Evolutionary conservation across 2,329 filamentous ascomycete species (phyloP).

Genomic region (Hypoxylon sp.): DNA sequence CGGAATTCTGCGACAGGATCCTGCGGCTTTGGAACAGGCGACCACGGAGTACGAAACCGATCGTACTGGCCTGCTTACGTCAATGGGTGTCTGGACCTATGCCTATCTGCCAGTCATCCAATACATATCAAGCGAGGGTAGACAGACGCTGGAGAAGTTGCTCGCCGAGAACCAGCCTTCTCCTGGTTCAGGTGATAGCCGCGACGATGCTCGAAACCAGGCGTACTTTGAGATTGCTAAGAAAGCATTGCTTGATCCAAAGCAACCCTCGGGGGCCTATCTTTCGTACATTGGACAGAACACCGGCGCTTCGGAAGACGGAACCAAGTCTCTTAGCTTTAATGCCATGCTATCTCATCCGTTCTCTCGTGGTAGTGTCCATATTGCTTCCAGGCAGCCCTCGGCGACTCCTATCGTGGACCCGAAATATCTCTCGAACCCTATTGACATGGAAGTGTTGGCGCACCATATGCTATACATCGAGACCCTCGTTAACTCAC

Average conservation of each 20-base stretch:
- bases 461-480: slow-evolving; percentile 23
- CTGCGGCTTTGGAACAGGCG: slow-evolving; percentile 9
- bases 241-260: slow-evolving; percentile 11
- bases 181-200: not conserved
- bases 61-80: slow-evolving; percentile 11
- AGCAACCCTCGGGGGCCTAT: slow-evolving; percentile 17
- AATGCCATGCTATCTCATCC: slow-evolving; percentile 26
- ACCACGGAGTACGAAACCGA: slow-evolving; percentile 7
- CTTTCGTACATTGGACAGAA: slow-evolving; percentile 14
- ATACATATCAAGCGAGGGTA: slow-evolving; percentile 3
- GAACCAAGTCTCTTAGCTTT: slow-evolving; percentile 11
- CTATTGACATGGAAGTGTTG: slow-evolving; percentile 21
- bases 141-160: not conserved
- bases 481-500: slow-evolving; percentile 18
- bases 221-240: slow-evolving; percentile 18
- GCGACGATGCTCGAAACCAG: slow-evolving; percentile 2
- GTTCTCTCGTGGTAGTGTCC: slow-evolving; percentile 26
- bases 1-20: slow-evolving; percentile 14
- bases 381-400: slow-evolving; percentile 15
- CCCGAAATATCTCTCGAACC: slow-evolving; percentile 21
- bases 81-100: slow-evolving; percentile 11
- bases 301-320: not conserved
- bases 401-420: slow-evolving; percentile 9
- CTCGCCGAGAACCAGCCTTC: slow-evolving; percentile 2
- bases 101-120: slow-evolving; percentile 23